Conservation (phyloP, 2,329 filamentous ascomycete genomes). For the Pezicula neosporulosa region DNA sequence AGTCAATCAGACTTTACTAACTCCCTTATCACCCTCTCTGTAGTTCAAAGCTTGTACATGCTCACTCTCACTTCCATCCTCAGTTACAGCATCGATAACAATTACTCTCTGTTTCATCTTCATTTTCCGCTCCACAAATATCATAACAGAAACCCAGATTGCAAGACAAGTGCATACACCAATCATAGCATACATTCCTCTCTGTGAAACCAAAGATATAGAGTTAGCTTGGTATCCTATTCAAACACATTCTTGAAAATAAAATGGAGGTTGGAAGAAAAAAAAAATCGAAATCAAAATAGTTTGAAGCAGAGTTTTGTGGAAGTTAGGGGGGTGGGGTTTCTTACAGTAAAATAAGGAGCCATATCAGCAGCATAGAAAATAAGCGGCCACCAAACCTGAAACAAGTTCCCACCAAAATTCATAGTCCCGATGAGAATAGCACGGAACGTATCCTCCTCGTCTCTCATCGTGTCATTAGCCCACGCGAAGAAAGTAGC, state of each 20-base stretch:
- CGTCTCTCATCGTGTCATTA: slow-evolving; percentile 61
- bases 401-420: slow-evolving; percentile 62
- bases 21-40: background rate
- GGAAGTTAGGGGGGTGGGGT: background rate
- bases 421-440: slow-evolving; percentile 73
- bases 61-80: background rate
- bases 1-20: background rate
- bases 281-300: slow-evolving; percentile 21
- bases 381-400: slow-evolving; percentile 70
- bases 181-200: slow-evolving; percentile 73
- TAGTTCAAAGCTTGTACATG: background rate
- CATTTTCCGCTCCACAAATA: slow-evolving; percentile 39
- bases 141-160: slow-evolving; percentile 54
- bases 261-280: background rate
- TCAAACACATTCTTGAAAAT: background rate
- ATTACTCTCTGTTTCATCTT: slow-evolving; percentile 24
- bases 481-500: slow-evolving; percentile 75
- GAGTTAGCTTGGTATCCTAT: background rate
- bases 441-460: slow-evolving; percentile 58
- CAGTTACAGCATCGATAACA: background rate
- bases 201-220: slow-evolving; percentile 29
- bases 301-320: background rate
- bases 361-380: slow-evolving; percentile 67
- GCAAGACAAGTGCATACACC: slow-evolving; percentile 55
- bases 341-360: slow-evolving; percentile 38